These are phyloP conservation scores for Solanum sitiens DNA, from an alignment of 257 asterid species.

Conservation along the genomic window DNA sequence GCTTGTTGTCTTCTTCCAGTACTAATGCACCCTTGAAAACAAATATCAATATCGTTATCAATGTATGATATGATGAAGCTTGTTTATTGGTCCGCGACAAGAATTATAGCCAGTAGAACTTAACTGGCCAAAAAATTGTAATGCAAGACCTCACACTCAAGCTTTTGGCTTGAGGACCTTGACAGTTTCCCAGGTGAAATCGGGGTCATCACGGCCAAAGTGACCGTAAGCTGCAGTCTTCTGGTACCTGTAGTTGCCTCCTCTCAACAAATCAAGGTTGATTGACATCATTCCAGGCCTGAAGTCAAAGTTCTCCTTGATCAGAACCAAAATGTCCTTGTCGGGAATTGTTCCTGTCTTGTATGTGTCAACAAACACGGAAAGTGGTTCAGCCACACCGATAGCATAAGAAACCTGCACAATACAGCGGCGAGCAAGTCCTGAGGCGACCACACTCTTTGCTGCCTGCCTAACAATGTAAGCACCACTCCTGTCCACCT, in stretches of 20 bases:
- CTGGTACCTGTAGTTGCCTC: slow-evolving; percentile 77
- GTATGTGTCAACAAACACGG: slow-evolving; percentile 78
- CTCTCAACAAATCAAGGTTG: slow-evolving; percentile 73
- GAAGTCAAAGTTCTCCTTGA: slow-evolving; percentile 78
- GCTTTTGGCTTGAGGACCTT: slow-evolving; percentile 85
- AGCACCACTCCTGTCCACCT: slow-evolving; percentile 94
- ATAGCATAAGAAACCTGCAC: slow-evolving; percentile 90
- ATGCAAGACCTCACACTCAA: slow-evolving; percentile 19
- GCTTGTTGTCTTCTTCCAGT: not conserved
- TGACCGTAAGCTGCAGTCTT: slow-evolving; percentile 93
- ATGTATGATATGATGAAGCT: not conserved
- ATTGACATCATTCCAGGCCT: slow-evolving; percentile 96
- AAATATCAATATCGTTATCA: not conserved
- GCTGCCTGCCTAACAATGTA: slow-evolving; percentile 88
- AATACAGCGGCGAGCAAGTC: slow-evolving; percentile 74
- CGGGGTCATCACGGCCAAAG: slow-evolving; percentile 79
- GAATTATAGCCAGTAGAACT: not conserved
- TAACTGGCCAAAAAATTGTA: not conserved
- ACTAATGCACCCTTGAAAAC: not conserved
- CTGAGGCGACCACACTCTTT: slow-evolving; percentile 84
- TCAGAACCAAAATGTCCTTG: slow-evolving; percentile 55
- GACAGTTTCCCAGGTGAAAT: slow-evolving; percentile 84
- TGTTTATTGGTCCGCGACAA: slow-evolving; percentile 18
- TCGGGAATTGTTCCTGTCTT: slow-evolving; percentile 79
- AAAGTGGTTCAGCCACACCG: slow-evolving; percentile 87